Evolutionary conservation across 169 alveolate genomes (phyloP).

Genomic region (Pseudocohnilembus persalinus): DNA sequence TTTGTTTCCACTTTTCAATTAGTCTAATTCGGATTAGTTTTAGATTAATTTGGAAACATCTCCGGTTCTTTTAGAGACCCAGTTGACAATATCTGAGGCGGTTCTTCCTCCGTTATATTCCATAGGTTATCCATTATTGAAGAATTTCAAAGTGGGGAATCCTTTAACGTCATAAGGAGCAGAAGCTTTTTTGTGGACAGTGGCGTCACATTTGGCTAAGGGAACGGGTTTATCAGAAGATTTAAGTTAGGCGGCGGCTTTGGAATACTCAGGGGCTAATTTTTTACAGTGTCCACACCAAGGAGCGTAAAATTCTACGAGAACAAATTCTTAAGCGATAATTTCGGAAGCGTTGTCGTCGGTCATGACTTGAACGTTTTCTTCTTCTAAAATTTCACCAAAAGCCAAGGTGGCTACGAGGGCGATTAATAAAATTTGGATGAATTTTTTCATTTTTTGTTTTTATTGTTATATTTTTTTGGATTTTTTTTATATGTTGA

Average conservation of each 20-base stretch:
- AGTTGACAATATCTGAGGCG: constrained; percentile 81
- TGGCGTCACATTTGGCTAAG: constrained; percentile 71
- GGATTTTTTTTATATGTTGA: too few species aligned
- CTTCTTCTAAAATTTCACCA: constrained; percentile 53
- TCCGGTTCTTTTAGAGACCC: constrained; percentile 87
- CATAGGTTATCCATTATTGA: constrained; percentile 69
- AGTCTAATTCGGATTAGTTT: constrained; percentile 34
- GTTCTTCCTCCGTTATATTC: constrained; percentile 89
- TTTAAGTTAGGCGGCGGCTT: constrained; percentile 59
- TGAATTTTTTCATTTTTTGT: too few species aligned
- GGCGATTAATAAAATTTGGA: not conserved
- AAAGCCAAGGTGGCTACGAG: not conserved
- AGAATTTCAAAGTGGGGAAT: constrained; percentile 92
- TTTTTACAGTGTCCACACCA: constrained; percentile 87
- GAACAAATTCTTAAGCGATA: constrained; percentile 69
- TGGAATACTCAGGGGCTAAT: constrained; percentile 68
- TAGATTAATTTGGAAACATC: constrained; percentile 75
- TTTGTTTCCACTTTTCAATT: constrained; percentile 22
- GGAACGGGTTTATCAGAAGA: constrained; percentile 54
- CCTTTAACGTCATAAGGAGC: constrained; percentile 86
- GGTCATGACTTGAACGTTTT: constrained; percentile 73
- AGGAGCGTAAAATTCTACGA: constrained; percentile 94
- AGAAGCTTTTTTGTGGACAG: constrained; percentile 4
- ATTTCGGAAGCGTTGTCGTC: constrained; percentile 86
- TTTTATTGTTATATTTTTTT: too few species aligned